Conservation (phyloP, 1,139 yeast genomes). For the Magnusiomyces suaveolens region DNA sequence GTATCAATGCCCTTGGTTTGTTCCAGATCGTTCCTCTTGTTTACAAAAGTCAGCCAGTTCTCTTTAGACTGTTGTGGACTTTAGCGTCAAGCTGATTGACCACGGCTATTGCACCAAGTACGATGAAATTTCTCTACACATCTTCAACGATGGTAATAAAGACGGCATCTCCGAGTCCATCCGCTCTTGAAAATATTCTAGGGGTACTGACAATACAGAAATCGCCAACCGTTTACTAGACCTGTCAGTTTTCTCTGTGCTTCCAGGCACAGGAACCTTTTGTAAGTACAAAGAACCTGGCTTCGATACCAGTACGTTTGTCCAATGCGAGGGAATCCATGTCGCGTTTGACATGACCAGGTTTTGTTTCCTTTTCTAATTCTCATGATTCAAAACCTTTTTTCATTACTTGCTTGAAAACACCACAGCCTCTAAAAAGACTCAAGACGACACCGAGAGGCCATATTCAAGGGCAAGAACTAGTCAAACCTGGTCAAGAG, state of each 20-base stretch:
- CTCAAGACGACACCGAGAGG: too few species aligned
- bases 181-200: constrained; percentile 29
- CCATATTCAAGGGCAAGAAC: too few species aligned
- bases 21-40: constrained; percentile 39
- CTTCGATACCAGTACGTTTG: constrained; percentile 27
- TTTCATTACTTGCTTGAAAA: too few species aligned
- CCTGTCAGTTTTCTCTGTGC: constrained; percentile 46
- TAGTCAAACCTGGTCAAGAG: too few species aligned
- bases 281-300: constrained; percentile 40
- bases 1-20: constrained; percentile 44
- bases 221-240: constrained; percentile 45
- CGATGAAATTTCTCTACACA: constrained; percentile 48
- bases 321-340: constrained; percentile 52
- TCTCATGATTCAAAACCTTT: too few species aligned
- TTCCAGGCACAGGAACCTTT: constrained; percentile 50
- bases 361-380: too few species aligned
- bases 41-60: constrained; percentile 28
- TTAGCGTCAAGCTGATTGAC: constrained; percentile 35
- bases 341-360: constrained; percentile 48
- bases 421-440: too few species aligned
- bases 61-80: constrained; percentile 37
- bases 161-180: constrained; percentile 38
- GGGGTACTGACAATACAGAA: constrained; percentile 32
- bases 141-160: constrained; percentile 42
- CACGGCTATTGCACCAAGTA: constrained; percentile 37